Evolutionary conservation across 2,329 filamentous ascomycete genomes (phyloP), one percentile per base, ranked within the genome.

Genomic region (Stagonosporopsis vannaccii): DNA sequence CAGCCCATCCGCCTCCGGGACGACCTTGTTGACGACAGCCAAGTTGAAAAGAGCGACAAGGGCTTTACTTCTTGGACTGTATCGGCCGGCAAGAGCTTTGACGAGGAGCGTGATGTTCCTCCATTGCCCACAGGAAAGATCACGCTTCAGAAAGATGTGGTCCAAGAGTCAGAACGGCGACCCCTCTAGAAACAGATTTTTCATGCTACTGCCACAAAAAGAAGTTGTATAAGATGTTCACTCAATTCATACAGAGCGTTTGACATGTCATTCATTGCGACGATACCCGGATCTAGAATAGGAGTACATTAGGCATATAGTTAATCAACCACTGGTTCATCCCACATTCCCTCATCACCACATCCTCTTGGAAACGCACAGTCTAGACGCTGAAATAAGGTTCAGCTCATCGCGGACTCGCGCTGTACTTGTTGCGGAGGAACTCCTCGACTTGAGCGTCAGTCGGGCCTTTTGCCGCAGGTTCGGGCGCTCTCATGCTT

Each of bases 31-130:
- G 59, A 62, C 15, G 51, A 60, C 2, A 59, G 35, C 13, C 44
- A 59, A 26, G 50, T 61, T 9, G 65, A 66, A 30, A 68, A 61
- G 45, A 62, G 41, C 35, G 68, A 69, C 3, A 64, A 67, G 47
- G 63, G 63, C 1, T 74, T 70, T 51, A 66, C 42, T 11, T 61
- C 61, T 2, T 75, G 72, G 72, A 62, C 55, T 25, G 68, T 75
- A 11, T 68, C 72, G 7, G 62, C 61, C 6, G 63, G 72, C 6
- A 63, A 61, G 48, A 56, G 59, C n/a, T 71, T 67, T 19, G 66
- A 73, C 12, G 71, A 75, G 37, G 61, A 68, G 19, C 43, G 26
- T 13, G 32, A 11, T 13, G 26, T 53, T 19, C 55, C 55, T 12
- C 2, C 23, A 6, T 2, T 48, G 19, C 39, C 56, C 30, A 23